Evolutionary conservation across 176 grass and related monocot genomes (phyloP).

Genomic region (Musa itinerans): DNA sequence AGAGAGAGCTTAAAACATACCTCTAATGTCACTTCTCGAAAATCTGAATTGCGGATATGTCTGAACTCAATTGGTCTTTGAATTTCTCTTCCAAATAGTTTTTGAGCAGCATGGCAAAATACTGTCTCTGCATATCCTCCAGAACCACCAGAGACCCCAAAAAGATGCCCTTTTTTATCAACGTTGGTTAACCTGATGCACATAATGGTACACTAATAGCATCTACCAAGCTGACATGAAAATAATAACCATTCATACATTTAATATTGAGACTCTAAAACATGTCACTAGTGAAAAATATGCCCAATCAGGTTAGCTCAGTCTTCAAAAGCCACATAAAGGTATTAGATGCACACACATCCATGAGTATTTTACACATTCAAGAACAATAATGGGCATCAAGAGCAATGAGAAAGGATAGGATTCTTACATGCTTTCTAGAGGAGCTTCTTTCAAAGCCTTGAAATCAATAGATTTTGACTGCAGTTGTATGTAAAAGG

Average conservation of each 20-base stretch:
- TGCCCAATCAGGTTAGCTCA: neutral
- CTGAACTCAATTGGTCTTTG: conserved; percentile 52
- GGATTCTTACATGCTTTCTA: conserved; percentile 58
- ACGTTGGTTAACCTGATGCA: conserved; percentile 74
- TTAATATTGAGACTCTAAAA: neutral
- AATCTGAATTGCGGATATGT: conserved; percentile 65
- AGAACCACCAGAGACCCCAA: conserved; percentile 78
- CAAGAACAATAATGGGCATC: neutral
- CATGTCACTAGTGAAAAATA: neutral
- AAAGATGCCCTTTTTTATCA: conserved; percentile 61
- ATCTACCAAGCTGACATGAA: neutral
- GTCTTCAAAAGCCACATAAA: neutral
- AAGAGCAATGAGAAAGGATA: neutral
- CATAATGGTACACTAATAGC: neutral
- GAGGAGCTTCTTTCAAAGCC: conserved; percentile 66
- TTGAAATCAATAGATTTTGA: conserved; percentile 75
- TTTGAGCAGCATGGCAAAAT: conserved; percentile 52
- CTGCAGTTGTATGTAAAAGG: conserved; percentile 37
- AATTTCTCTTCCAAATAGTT: conserved; percentile 62
- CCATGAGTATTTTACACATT: neutral
- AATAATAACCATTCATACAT: neutral
- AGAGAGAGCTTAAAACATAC: conserved; percentile 17
- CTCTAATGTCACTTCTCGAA: conserved; percentile 54
- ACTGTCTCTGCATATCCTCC: conserved; percentile 76
- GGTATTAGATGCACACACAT: neutral